Evolutionary conservation across 345 rosid genomes (phyloP), one percentile per base, ranked within the genome.

Genomic region (Brassica juncea): DNA sequence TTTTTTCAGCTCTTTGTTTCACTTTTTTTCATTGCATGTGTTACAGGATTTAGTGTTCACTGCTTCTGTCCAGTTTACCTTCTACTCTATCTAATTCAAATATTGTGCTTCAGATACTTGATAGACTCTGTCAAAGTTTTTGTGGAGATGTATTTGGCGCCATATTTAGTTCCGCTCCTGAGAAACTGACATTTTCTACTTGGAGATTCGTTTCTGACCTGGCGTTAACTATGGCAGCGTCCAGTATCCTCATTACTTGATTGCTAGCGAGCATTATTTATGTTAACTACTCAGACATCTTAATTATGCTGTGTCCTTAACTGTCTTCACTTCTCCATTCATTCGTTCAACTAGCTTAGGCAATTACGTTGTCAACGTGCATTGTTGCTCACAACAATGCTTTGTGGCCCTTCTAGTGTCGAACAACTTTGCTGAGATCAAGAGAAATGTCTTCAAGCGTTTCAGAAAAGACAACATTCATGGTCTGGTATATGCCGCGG

Each of bases 301-400:
- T 31, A 76, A 73, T 63, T 61, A 59, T 55, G 66, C 84, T 82
- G 84, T 66, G 61, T 87, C 98, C 96, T 95, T 95, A 80, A 91
- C 97, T 21, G 47, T 76, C 74, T 12, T 32, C 85, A 93, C 99
- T 95, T 81, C 74, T 89, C 87, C 99, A 95, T 91, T 93, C 99
- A 77, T 93, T 90, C 79, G 75, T 91, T 84, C 84, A 93, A 67
- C 89, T 95, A 89, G 98, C 88, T 87, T 98, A 93, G 93, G 99
- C 97, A 80, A 93, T 93, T 76, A 90, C 99, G 58, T 71, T 89
- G 77, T 93, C 98, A 70, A 89, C 97, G 21, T 93, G 98, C 79
- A 95, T 95, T 62, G 89, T 91, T 67, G 98, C 98, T 75, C 99
- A 95, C 86, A 90, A 93, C 77, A 95, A 95, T 83, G 97, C 98